These are phyloP conservation scores for Salvia rosmarinus DNA, from an alignment of 257 asterid species.

Conservation along the genomic window DNA sequence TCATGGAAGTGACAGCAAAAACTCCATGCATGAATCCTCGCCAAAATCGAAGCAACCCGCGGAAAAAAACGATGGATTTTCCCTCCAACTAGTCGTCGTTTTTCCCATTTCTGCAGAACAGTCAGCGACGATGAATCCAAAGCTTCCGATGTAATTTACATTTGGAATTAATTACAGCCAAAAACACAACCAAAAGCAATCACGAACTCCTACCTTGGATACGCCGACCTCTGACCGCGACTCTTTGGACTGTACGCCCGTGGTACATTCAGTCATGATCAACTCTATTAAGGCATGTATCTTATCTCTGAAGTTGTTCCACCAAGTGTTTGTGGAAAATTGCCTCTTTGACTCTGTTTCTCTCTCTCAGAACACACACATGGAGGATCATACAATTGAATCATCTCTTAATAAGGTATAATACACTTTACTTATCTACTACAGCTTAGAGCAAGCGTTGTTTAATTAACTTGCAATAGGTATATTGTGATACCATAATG, in stretches of 20 bases:
- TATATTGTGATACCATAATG: neutral
- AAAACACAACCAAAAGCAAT: constrained; percentile 19
- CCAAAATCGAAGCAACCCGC: constrained; percentile 30
- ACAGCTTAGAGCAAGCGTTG: neutral
- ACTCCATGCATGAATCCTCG: neutral
- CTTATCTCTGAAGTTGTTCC: constrained; percentile 15
- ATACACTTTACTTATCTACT: neutral
- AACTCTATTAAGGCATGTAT: constrained; percentile 18
- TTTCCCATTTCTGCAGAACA: constrained; percentile 9
- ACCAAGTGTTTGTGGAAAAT: constrained; percentile 35
- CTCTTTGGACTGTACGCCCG: constrained; percentile 38
- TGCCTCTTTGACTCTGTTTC: constrained; percentile 26
- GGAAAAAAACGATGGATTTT: constrained; percentile 4
- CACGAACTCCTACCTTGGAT: constrained; percentile 14
- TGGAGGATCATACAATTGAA: constrained; percentile 39
- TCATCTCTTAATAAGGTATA: constrained; percentile 38
- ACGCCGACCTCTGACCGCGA: constrained; percentile 24
- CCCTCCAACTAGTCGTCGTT: neutral
- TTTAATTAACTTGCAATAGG: neutral
- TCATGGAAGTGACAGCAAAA: neutral
- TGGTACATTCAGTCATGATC: constrained; percentile 5
- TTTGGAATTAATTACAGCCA: constrained; percentile 30
- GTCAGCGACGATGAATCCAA: constrained; percentile 43
- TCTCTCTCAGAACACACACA: neutral
- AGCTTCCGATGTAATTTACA: constrained; percentile 34